Conservation (phyloP, 108 stramenopile species). For the Fragilariopsis cylindrus region DNA sequence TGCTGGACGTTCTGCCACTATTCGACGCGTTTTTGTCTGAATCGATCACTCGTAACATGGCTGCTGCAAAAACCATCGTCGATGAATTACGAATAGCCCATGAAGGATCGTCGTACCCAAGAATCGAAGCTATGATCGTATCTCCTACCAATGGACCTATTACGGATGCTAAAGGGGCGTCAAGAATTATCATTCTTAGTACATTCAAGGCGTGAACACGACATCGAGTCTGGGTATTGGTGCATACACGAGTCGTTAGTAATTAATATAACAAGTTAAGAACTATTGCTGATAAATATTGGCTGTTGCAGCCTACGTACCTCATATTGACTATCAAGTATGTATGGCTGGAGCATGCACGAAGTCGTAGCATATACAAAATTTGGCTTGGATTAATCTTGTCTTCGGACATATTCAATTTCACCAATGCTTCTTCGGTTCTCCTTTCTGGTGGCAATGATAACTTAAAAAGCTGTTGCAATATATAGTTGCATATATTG, state of each 20-base stretch:
- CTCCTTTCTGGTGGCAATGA: slow-evolving; percentile 41
- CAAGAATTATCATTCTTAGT: slow-evolving; percentile 54
- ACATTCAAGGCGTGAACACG: slow-evolving; percentile 73
- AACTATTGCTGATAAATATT: background rate
- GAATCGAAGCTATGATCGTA: slow-evolving; percentile 39
- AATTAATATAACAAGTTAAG: background rate
- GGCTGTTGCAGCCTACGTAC: slow-evolving; percentile 16
- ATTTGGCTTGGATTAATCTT: slow-evolving; percentile 2
- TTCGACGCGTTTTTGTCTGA: slow-evolving; percentile 62
- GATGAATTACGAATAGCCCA: slow-evolving; percentile 67
- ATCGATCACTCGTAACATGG: slow-evolving; percentile 62
- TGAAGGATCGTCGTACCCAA: slow-evolving; percentile 58
- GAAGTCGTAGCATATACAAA: slow-evolving; percentile 6
- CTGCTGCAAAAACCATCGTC: slow-evolving; percentile 72
- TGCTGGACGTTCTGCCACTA: slow-evolving; percentile 43
- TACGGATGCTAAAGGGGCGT: slow-evolving; percentile 51
- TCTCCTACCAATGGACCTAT: slow-evolving; percentile 45
- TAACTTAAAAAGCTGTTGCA: slow-evolving; percentile 36
- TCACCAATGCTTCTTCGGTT: slow-evolving; percentile 14
- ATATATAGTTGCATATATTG: slow-evolving; percentile 25
- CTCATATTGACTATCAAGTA: slow-evolving; percentile 31
- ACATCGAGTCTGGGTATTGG: slow-evolving; percentile 26
- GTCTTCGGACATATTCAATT: slow-evolving; percentile 4
- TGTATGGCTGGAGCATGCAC: background rate
- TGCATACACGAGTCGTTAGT: background rate